Percentiles rank a stretch among this genome's conserved stretches.
Evolutionary conservation across 495 filamentous ascomycete species (phyloP).

Genomic region (Penicillium robsamsonii): DNA sequence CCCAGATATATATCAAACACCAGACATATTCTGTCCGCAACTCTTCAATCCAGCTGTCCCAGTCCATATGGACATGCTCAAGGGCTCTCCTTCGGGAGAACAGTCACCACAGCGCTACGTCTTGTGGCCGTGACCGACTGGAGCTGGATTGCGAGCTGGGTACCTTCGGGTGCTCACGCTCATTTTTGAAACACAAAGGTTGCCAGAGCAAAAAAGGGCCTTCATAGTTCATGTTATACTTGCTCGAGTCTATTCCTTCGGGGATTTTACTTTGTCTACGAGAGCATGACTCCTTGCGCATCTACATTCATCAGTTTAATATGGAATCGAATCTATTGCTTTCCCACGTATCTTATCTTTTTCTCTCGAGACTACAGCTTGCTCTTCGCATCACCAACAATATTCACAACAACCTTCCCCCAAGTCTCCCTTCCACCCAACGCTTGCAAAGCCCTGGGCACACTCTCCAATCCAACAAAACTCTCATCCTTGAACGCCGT

Average conservation of each 20-base stretch:
- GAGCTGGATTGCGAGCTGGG: conserved; percentile 42
- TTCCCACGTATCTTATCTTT: conserved; percentile 3
- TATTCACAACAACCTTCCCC: conserved; percentile 93
- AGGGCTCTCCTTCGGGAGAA: conserved; percentile 44
- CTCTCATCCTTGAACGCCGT: conserved; percentile 80
- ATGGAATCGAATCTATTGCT: conserved; percentile 10
- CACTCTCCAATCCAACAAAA: conserved; percentile 77
- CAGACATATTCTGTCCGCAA: conserved; percentile 26
- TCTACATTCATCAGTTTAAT: conserved; percentile 30
- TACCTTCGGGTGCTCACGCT: conserved; percentile 13
- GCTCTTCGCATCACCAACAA: conserved; percentile 64
- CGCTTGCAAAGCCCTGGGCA: conserved; percentile 72
- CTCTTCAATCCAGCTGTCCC: conserved; percentile 44
- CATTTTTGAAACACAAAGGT: conserved; percentile 23
- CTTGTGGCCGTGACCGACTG: conserved; percentile 48
- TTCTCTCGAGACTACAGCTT: conserved; percentile 39
- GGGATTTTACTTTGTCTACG: conserved; percentile 30
- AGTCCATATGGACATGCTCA: conserved; percentile 25
- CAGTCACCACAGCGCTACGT: conserved; percentile 44
- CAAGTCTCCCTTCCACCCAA: conserved; percentile 81
- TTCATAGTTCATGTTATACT: conserved; percentile 53
- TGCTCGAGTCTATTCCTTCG: conserved; percentile 29
- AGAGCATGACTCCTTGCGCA: conserved; percentile 56
- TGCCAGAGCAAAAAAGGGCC: conserved; percentile 49
- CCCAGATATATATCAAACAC: conserved; percentile 1